phyloP scores from a whole-genome alignment of 2,329 filamentous ascomycete genomes.

The Plectosphaerella sp. region DNA sequence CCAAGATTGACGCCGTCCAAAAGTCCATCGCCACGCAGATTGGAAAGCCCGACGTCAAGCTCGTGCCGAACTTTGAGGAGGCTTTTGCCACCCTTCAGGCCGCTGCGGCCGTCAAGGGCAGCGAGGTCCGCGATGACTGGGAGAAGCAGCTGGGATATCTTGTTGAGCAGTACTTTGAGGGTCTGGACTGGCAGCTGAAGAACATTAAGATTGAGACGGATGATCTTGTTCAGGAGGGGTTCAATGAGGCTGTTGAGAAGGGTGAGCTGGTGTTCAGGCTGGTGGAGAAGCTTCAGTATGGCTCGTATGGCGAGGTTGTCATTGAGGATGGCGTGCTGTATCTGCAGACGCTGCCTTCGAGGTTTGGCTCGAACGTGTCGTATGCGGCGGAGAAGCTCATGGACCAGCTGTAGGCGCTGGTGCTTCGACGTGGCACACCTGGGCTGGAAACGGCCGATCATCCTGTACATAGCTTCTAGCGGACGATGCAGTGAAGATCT shows the following conservation, averaged over 20 bases:
- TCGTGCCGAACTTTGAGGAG: conserved; percentile 43
- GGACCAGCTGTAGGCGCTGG: conserved; percentile 23
- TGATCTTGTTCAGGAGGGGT: conserved; percentile 43
- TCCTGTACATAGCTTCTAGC: too few relatives aligned
- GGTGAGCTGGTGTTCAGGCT: conserved; percentile 39
- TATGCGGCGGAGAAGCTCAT: conserved; percentile 28
- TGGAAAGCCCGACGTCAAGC: conserved; percentile 32
- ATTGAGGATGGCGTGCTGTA: conserved; percentile 45
- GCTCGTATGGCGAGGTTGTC: conserved; percentile 38
- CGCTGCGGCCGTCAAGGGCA: conserved; percentile 21
- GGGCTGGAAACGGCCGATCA: too few relatives aligned
- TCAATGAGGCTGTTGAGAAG: conserved; percentile 40
- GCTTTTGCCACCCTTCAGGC: conserved; percentile 34
- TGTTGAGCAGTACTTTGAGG: conserved; percentile 38
- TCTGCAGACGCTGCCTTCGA: conserved; percentile 35
- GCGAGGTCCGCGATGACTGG: conserved; percentile 33
- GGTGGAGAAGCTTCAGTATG: conserved; percentile 37
- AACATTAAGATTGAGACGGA: conserved; percentile 41
- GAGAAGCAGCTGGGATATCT: conserved; percentile 36
- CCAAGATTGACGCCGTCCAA: conserved; percentile 33
- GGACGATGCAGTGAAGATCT: too few relatives aligned
- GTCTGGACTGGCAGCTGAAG: conserved; percentile 33
- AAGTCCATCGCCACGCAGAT: conserved; percentile 30
- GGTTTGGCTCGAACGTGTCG: conserved; percentile 31
- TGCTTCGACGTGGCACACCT: too few relatives aligned